Evolutionary conservation across 2,329 filamentous ascomycete genomes (phyloP), one percentile per base, ranked within the genome.

Genomic region (Penicillium glabrum): DNA sequence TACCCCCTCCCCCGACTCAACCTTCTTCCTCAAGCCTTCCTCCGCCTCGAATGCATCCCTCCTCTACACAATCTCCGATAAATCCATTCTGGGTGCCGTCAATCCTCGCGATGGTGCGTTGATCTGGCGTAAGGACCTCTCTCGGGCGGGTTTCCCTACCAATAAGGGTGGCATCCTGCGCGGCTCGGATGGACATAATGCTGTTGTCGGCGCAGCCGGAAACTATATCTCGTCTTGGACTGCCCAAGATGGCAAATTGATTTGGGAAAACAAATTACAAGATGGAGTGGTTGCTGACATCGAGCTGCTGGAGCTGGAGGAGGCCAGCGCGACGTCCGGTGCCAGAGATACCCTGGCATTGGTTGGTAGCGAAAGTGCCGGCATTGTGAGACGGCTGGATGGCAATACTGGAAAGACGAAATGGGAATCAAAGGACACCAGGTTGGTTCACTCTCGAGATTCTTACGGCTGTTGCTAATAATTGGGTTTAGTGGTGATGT

Each of bases 21-120:
- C 93, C 66, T 96, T 98, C 83, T 98, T 98, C 85, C 91, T 97
- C 78, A 89, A 88, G 66, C 93, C 95, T 39, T 84, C 89, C 68
- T 83, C 85, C 61, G 85, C 88, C 65, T 93, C 93, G 61, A 91
- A 90, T 74, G 93, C 93, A 35, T 93, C 90, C 53, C 82, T 99
- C 37, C 83, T 99, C 51, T 99, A 97, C 74, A 96, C 95, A 0
- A 79, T 98, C 45, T 96, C 91, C 62, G 90, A 97, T 56, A 83
- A 92, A 48, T 86, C 87, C 37, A 84, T 97, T 2, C 76, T 99
- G 19, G 95, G 91, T 48, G 93, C 93, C 1, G 83, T 98, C 46
- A 96, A 97, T 67, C 95, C 95, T 1, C 89, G 87, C 70, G 93
- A 89, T 69, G 93, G 95, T 19, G 82, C 85, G 2, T 71, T 97